Percentiles rank a stretch among this genome's conserved stretches.
Conservation (phyloP, 202 grass and related monocot species). For the Panicum hallii region DNA sequence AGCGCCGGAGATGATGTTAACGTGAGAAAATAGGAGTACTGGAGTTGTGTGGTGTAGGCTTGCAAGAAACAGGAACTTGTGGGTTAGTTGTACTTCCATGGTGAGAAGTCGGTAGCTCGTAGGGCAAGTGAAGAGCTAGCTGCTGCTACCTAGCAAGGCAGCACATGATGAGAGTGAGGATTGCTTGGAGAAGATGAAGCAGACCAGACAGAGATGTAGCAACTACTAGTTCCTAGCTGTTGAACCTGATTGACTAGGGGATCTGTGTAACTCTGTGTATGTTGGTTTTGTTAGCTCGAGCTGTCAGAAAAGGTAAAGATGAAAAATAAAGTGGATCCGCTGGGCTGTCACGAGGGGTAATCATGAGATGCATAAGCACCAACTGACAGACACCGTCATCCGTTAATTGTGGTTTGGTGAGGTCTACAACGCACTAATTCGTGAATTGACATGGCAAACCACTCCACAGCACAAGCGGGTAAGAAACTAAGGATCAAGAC, state of each 20-base stretch:
- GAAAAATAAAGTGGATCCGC: background rate
- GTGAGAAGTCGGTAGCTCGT: background rate
- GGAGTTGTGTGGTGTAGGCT: background rate
- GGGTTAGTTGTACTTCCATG: background rate
- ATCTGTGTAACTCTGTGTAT: background rate
- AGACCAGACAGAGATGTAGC: conserved; percentile 6
- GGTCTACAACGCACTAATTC: background rate
- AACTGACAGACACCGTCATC: background rate
- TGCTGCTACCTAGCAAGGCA: background rate
- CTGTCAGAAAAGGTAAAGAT: background rate
- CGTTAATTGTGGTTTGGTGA: conserved; percentile 10
- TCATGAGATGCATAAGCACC: conserved; percentile 6
- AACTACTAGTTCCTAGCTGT: background rate
- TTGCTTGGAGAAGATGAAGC: conserved; percentile 9
- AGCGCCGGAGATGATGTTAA: conserved; percentile 46
- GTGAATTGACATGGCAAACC: background rate
- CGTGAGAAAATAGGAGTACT: background rate
- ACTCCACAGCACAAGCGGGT: background rate
- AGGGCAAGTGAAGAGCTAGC: background rate
- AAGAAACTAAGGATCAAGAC: background rate
- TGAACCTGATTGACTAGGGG: conserved; percentile 18
- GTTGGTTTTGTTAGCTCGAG: background rate
- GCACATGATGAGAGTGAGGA: background rate
- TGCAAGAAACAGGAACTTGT: background rate
- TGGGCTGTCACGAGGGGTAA: conserved; percentile 3